Evolutionary conservation across 352 stramenopile genomes (phyloP), one percentile per base, ranked within the genome.

Genomic region (Plasmopara halstedii): DNA sequence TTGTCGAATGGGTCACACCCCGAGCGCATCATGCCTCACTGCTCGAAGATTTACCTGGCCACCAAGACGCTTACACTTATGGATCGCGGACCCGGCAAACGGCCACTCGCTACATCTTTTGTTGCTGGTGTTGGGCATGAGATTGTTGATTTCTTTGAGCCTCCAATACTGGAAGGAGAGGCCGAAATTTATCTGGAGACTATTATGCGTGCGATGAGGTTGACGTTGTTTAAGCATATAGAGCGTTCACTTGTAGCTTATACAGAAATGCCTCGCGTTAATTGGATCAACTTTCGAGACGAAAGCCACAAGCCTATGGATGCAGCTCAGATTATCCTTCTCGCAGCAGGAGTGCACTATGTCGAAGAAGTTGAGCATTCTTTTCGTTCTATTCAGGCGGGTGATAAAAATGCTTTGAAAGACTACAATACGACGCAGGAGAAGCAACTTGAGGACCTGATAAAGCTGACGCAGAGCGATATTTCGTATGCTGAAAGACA

Each of bases 171-270:
- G 0, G 77, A 98, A 46, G 95, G 94, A 35, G 97, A 99, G 61
- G 93, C 97, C 14, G 95, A 99, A 57, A 96, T 98, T 52, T 99
- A 99, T 67, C 81, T 98, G 42, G 90, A 98, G 63, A 96, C 87
- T 0, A 73, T 98, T 21, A 85, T 98, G 61, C 73, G 95, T 36
- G 87, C 83, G 3, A 97, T 97, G 85, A 95, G 96, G 42, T 57
- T 79, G 32, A 97, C 95, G 6, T 67, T 99, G 25, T 97, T 97
- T 57, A 83, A 95, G 48, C 95, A 96, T 34, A 88, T 98, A 43
- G 88, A 94, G 34, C 78, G 90, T 15, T 98, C 88, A 10, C 59
- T 98, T 10, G 73, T 84, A 26, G 69, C 84, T 1, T 98, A 98
- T 70, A 79, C 78, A 10, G 63, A 91, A 44, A 91, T 97, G 72